Percentiles rank a stretch among this genome's conserved stretches.
phyloP scores from a whole-genome alignment of 306 rosid genomes.

The Begonia masoniana region DNA sequence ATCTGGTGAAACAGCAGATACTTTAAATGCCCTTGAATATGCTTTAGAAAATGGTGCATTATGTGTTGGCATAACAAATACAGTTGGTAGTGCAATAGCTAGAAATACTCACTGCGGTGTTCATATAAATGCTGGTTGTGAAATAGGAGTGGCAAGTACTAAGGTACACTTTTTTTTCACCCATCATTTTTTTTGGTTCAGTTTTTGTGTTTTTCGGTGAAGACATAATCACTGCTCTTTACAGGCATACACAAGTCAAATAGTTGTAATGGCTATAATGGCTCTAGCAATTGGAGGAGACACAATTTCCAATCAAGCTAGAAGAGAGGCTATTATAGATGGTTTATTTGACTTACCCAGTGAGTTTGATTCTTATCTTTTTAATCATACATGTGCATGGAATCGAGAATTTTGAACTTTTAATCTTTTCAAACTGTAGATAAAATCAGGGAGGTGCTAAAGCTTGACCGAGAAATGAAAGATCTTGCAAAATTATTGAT shows the following conservation, averaged over 20 bases:
- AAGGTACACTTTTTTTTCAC: slow-evolving; percentile 42
- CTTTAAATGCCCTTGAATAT: slow-evolving; percentile 78
- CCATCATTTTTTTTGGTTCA: slow-evolving; percentile 7
- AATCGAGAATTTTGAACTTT: neutral
- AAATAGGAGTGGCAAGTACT: slow-evolving; percentile 99
- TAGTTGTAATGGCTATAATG: slow-evolving; percentile 96
- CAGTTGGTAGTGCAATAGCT: slow-evolving; percentile 91
- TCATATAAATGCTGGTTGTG: slow-evolving; percentile 97
- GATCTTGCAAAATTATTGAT: slow-evolving; percentile 73
- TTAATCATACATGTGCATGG: neutral
- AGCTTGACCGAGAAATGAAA: slow-evolving; percentile 80
- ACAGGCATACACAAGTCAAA: slow-evolving; percentile 97
- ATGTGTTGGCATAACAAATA: slow-evolving; percentile 93
- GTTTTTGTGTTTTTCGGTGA: slow-evolving; percentile 3
- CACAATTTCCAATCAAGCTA: slow-evolving; percentile 64
- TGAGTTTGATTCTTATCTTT: slow-evolving; percentile 26
- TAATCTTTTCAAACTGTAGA: slow-evolving; percentile 25
- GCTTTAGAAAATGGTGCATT: slow-evolving; percentile 91
- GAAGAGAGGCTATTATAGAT: slow-evolving; percentile 83
- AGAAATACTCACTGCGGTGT: slow-evolving; percentile 93
- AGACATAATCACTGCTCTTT: slow-evolving; percentile 4
- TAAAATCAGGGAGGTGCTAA: slow-evolving; percentile 79
- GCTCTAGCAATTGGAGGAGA: slow-evolving; percentile 93
- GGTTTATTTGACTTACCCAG: slow-evolving; percentile 86
- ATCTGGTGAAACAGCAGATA: slow-evolving; percentile 98